Evolutionary conservation across 805 yeast genomes (phyloP), one percentile per base, ranked within the genome.

Genomic region (Saccharomycodes ludwigii): DNA sequence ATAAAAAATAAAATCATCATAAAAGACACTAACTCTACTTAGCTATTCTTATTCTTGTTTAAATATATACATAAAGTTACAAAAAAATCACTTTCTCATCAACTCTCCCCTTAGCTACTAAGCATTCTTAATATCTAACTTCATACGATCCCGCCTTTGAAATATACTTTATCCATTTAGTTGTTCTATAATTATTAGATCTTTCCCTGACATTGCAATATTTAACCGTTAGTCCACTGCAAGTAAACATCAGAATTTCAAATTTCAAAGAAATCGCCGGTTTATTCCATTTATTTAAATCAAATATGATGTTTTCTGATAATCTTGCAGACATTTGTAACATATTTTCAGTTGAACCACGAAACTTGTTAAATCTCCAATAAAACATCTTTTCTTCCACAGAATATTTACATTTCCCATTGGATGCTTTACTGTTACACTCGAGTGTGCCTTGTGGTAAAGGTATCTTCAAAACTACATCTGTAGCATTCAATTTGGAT

Each of bases 161-260:
- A 11, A 69, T 50, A 50, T 88, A 88, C 43, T 81, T 72, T 21
- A 86, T 93, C 94, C 94, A 84, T 50, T 86, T 88, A 15, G 81
- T 73, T 0, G 94, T 74, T 18, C 67, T 60, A 56, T 83, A 82
- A 33, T 70, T 70, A 6, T 40, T 37, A 44, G 56, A 45, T 52
- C 66, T 58, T 58, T 86, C 66, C 38, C 49, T 59, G 4, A 88
- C 76, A 47, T 71, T 73, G 42, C 86, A 61, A 49, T 70, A 79
- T 38, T 78, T 68, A 23, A 86, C 88, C 12, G 70, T 67, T 28
- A 83, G 59, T 0, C 95, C 93, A 6, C 88, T 75, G 38, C 78
- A 63, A 9, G 86, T 74, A 49, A 72, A 79, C 81, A 78, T 80
- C 33, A 76, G 67, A 30, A 86, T 57, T 26, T 63, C 62, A 50